Conservation (phyloP, 1,139 yeast species). For the Blastobotrys raffinosifermentans region DNA sequence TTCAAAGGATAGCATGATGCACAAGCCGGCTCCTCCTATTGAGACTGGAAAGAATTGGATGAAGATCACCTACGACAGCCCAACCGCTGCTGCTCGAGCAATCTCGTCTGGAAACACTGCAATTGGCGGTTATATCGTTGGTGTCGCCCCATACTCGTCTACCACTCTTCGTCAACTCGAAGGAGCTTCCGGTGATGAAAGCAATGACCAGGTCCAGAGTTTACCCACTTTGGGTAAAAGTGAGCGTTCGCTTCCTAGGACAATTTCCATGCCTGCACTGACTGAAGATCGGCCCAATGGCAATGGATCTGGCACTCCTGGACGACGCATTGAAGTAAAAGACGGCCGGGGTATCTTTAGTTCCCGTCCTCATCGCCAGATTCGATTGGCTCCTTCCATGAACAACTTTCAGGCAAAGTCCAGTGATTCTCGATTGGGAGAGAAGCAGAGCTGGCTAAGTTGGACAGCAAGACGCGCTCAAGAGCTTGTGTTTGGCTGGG, state of each 20-base stretch:
- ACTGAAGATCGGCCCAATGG: slow-evolving; percentile 11
- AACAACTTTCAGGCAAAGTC: slow-evolving; percentile 16
- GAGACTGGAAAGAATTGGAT: slow-evolving; percentile 87
- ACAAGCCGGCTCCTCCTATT: slow-evolving; percentile 52
- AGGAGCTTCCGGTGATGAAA: slow-evolving; percentile 5
- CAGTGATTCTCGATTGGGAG: slow-evolving; percentile 9
- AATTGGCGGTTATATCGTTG: slow-evolving; percentile 41
- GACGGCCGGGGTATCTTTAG: slow-evolving; percentile 27
- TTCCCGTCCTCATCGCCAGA: slow-evolving; percentile 13
- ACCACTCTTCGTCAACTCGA: slow-evolving; percentile 5
- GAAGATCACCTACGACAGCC: slow-evolving; percentile 72
- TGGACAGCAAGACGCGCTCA: slow-evolving; percentile 34
- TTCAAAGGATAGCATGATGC: slow-evolving; percentile 17
- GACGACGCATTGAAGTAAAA: slow-evolving; percentile 24
- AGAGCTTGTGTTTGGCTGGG: slow-evolving; percentile 49
- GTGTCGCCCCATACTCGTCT: slow-evolving; percentile 55
- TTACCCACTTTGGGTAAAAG: neutral
- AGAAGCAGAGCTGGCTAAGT: slow-evolving; percentile 30
- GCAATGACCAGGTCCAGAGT: slow-evolving; percentile 23
- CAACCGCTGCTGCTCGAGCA: slow-evolving; percentile 75
- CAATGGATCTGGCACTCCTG: slow-evolving; percentile 12
- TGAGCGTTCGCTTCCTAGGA: slow-evolving; percentile 17
- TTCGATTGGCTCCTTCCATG: slow-evolving; percentile 15
- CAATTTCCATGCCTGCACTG: slow-evolving; percentile 28
- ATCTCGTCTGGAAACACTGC: neutral